Evolutionary conservation across 106 monocot genomes (phyloP).

Genomic region (Phalaenopsis equestris): DNA sequence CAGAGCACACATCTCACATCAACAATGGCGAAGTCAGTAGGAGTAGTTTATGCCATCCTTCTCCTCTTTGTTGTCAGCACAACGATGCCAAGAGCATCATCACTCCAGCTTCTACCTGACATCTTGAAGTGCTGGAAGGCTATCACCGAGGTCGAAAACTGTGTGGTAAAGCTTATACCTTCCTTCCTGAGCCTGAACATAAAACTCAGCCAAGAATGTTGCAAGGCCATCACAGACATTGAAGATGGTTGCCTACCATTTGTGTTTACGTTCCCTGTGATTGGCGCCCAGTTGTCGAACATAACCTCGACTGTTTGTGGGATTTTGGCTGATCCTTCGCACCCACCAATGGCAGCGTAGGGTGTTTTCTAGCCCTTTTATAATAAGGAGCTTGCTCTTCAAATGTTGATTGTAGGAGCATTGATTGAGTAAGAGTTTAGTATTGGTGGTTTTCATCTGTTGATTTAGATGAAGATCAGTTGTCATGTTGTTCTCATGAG

Average conservation of each 20-base stretch:
- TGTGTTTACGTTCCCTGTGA: not conserved
- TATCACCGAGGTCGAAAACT: not conserved
- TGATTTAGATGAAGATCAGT: no score
- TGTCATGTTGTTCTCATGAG: no score
- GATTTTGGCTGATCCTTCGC: not conserved
- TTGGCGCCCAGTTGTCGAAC: not conserved
- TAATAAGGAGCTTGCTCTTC: no score
- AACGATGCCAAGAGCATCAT: not conserved
- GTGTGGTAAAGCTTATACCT: conserved; percentile 1
- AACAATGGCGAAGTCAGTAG: not conserved
- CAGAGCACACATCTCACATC: not conserved
- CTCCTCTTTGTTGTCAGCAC: not conserved
- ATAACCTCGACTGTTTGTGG: not conserved
- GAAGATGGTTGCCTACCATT: not conserved
- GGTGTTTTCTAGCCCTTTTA: not conserved
- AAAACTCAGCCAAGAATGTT: not conserved
- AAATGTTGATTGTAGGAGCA: no score
- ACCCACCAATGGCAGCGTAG: not conserved
- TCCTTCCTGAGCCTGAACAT: not conserved
- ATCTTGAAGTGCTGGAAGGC: not conserved
- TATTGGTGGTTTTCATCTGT: no score
- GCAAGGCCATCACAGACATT: not conserved
- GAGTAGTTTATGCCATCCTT: not conserved
- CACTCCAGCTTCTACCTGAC: not conserved
- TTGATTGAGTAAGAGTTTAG: no score